Evolutionary conservation across 2,329 filamentous ascomycete species (phyloP), one percentile per base, ranked within the genome.

Genomic region (Epichloe sylvatica): DNA sequence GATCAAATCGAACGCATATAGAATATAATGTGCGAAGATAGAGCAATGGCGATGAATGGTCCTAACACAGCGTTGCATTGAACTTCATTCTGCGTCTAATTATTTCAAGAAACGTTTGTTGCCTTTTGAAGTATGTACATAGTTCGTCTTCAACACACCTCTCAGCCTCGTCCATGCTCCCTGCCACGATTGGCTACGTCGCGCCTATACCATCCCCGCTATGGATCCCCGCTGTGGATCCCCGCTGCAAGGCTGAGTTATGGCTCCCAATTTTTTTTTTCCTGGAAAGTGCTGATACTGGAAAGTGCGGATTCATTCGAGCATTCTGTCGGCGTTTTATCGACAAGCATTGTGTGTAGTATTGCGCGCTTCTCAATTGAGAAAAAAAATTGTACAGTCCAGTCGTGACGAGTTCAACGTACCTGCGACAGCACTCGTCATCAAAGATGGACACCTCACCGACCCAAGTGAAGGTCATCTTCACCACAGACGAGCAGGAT

Each of bases 391-490:
- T 25, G 23, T 25, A 9, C 25, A 30, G 8, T 30, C 8, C 25
- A 30, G 25, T 30, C 25, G 8, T 9, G 2, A 9, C 25, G 25
- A 41, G 13, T 19, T n/a, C 4, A 43, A 33, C 5, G 3, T 3
- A 30, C 21, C 21, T 4, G 17, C 40, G 17, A 13, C 21, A 42
- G 23, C 7, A 36, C 11, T 40, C 33, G 9, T 30, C 38, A 33
- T 21, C 34, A 15, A 36, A 51, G 38, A 70, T 71, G 68, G 65
- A 65, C 55, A 58, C 67, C 56, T 62, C 65, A 45, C 62, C 64
- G 55, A 66, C 72, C 47, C 80, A 83, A 65, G 73, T 84, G 54
- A 81, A 80, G 66, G 80, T 85, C 53, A 71, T 80, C 65, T 84
- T 85, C 67, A 81, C 76, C 52, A 84, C 81, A 43, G 74, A 72